A percentile compares a stretch with the other conserved stretches of the same genome.
phyloP scores from a whole-genome alignment of 2,329 filamentous ascomycete species.

The Mycosphaerelloides madeirae region DNA sequence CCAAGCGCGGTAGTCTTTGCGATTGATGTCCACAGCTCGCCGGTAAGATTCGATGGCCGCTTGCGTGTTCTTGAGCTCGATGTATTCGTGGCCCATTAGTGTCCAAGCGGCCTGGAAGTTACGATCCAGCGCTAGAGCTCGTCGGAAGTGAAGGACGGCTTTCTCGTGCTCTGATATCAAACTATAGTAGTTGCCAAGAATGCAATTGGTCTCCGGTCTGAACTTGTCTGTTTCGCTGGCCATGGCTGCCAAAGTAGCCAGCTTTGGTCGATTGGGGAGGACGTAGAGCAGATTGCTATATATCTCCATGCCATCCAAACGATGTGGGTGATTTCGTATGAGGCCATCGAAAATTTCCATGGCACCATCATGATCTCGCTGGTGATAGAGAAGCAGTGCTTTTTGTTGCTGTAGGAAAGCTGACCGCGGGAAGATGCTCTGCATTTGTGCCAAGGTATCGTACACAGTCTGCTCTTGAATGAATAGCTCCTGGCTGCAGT shows the following conservation, averaged over 20 bases:
- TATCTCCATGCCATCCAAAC: slow-evolving; percentile 86
- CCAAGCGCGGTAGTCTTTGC: slow-evolving; percentile 95
- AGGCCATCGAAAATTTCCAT: slow-evolving; percentile 45
- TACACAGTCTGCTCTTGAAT: slow-evolving; percentile 74
- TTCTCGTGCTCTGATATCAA: slow-evolving; percentile 94
- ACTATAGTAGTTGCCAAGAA: slow-evolving; percentile 96
- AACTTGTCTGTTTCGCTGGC: slow-evolving; percentile 93
- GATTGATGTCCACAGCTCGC: slow-evolving; percentile 89
- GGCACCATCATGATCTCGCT: slow-evolving; percentile 67
- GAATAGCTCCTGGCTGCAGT: slow-evolving; percentile 87
- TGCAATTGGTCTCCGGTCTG: slow-evolving; percentile 91
- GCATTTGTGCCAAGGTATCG: slow-evolving; percentile 68
- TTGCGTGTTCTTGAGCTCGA: slow-evolving; percentile 97
- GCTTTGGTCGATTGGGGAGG: slow-evolving; percentile 77
- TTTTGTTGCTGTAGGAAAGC: slow-evolving; percentile 87
- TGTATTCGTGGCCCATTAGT: slow-evolving; percentile 97
- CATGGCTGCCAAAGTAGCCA: slow-evolving; percentile 87
- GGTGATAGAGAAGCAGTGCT: slow-evolving; percentile 83
- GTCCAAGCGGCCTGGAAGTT: slow-evolving; percentile 95
- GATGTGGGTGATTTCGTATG: slow-evolving; percentile 59
- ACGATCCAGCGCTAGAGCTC: slow-evolving; percentile 83
- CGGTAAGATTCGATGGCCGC: slow-evolving; percentile 96
- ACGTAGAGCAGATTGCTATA: slow-evolving; percentile 98
- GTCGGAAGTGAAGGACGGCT: slow-evolving; percentile 94
- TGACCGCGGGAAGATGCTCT: slow-evolving; percentile 79